These are phyloP conservation scores for Lanmaoa pseudosensibilis DNA, from an alignment of 768 basidiomycete genomes.

Conservation along the genomic window DNA sequence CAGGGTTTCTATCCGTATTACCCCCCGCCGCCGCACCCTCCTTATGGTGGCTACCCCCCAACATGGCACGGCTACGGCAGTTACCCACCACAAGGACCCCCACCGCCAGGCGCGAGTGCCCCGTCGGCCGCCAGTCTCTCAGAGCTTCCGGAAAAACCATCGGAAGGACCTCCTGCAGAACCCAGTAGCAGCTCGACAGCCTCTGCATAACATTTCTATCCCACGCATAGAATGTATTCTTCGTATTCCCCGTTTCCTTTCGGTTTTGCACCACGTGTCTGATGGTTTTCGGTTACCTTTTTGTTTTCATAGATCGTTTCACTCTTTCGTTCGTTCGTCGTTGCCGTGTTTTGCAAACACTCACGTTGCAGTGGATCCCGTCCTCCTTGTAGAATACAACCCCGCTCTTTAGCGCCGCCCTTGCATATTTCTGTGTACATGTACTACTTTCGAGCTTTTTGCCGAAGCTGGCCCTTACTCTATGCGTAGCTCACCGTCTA, in stretches of 20 bases:
- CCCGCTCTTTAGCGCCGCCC: constrained; percentile 8
- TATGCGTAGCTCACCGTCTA: constrained; percentile 24
- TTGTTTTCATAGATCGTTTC: constrained; percentile 31
- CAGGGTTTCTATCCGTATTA: constrained; percentile 36
- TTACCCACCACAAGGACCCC: constrained; percentile 31
- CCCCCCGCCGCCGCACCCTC: constrained; percentile 26
- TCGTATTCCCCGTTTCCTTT: constrained; percentile 14
- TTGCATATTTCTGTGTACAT: constrained; percentile 33
- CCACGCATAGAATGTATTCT: constrained; percentile 28
- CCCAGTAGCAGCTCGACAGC: constrained; percentile 15
- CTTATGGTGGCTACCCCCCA: constrained; percentile 32
- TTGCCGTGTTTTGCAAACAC: constrained; percentile 2
- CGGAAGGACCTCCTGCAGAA: constrained; percentile 23
- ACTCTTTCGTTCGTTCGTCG: constrained; percentile 8
- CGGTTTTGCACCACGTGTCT: constrained; percentile 14
- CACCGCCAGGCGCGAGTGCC: constrained; percentile 18
- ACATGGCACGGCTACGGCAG: constrained; percentile 31
- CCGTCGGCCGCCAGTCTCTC: constrained; percentile 14
- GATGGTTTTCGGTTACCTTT: constrained; percentile 10
- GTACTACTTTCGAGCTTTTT: constrained; percentile 19
- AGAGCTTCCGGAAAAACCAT: constrained; percentile 28
- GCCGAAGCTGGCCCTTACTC: constrained; percentile 9
- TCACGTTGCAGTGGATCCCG: constrained; percentile 15
- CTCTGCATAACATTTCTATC: constrained; percentile 21
- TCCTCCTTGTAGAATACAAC: constrained; percentile 27